These are phyloP conservation scores for Logfia minima DNA, from an alignment of 129 eudicot genomes.

Conservation along the genomic window DNA sequence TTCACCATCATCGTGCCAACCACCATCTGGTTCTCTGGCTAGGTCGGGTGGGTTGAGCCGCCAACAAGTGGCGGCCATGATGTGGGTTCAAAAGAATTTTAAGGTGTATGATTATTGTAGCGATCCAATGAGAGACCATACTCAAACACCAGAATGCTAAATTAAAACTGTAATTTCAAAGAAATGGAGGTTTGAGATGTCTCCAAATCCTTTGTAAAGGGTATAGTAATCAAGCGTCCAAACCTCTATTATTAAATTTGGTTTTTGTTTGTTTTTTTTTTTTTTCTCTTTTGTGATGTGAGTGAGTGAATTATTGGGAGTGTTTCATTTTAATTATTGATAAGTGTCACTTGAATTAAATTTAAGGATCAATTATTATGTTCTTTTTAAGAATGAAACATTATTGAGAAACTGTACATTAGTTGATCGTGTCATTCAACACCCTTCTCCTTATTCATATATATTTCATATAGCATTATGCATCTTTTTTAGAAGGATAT, in stretches of 20 bases:
- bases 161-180: background rate
- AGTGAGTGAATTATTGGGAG: constrained; percentile 2
- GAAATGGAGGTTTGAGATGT: constrained; percentile 28
- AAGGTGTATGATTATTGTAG: constrained; percentile 75
- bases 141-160: constrained; percentile 80
- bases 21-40: constrained; percentile 52
- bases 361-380: background rate
- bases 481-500: too few species aligned
- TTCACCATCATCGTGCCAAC: constrained; percentile 47
- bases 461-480: too few species aligned
- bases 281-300: background rate
- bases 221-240: constrained; percentile 13
- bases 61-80: constrained; percentile 60
- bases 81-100: constrained; percentile 52
- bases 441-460: too few species aligned
- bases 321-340: background rate
- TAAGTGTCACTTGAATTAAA: background rate
- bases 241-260: background rate
- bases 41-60: constrained; percentile 58
- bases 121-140: constrained; percentile 69
- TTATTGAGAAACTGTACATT: too few species aligned
- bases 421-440: too few species aligned
- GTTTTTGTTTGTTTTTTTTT: background rate
- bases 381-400: background rate
- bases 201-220: background rate